Evolutionary conservation across 352 stramenopile genomes (phyloP).

Genomic region (Pythium diclinum): DNA sequence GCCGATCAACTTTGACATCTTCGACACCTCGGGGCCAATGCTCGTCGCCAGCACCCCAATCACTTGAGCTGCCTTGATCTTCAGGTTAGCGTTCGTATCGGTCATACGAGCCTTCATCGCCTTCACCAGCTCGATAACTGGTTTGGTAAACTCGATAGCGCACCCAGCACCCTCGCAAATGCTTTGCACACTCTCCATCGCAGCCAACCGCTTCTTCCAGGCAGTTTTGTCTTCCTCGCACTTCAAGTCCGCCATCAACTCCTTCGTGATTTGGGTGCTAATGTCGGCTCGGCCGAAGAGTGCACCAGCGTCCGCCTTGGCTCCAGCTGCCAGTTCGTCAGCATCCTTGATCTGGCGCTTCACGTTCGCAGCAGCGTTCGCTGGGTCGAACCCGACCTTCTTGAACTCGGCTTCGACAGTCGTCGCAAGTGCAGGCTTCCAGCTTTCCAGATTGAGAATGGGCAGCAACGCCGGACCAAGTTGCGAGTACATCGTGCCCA

Average conservation of each 20-base stretch:
- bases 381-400: slow-evolving; percentile 72
- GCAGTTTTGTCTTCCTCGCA: slow-evolving; percentile 81
- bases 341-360: slow-evolving; percentile 72
- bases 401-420: slow-evolving; percentile 80
- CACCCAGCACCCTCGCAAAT: slow-evolving; percentile 76
- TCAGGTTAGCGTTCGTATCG: slow-evolving; percentile 86
- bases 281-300: slow-evolving; percentile 79
- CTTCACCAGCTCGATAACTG: slow-evolving; percentile 74
- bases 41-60: slow-evolving; percentile 75
- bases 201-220: slow-evolving; percentile 82
- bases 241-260: slow-evolving; percentile 84
- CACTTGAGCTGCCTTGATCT: slow-evolving; percentile 82
- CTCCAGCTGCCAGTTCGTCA: slow-evolving; percentile 38
- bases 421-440: slow-evolving; percentile 78
- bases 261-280: slow-evolving; percentile 79
- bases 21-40: slow-evolving; percentile 68
- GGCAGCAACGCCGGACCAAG: slow-evolving; percentile 73
- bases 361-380: slow-evolving; percentile 46
- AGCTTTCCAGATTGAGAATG: slow-evolving; percentile 79
- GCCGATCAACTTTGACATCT: slow-evolving; percentile 81
- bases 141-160: slow-evolving; percentile 82
- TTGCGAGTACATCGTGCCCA: slow-evolving; percentile 83
- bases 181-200: slow-evolving; percentile 74
- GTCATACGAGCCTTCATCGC: slow-evolving; percentile 71
- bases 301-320: slow-evolving; percentile 40